Evolutionary conservation across 2,329 filamentous ascomycete genomes (phyloP), one percentile per base, ranked within the genome.

Genomic region (Paecilomyces sp.): DNA sequence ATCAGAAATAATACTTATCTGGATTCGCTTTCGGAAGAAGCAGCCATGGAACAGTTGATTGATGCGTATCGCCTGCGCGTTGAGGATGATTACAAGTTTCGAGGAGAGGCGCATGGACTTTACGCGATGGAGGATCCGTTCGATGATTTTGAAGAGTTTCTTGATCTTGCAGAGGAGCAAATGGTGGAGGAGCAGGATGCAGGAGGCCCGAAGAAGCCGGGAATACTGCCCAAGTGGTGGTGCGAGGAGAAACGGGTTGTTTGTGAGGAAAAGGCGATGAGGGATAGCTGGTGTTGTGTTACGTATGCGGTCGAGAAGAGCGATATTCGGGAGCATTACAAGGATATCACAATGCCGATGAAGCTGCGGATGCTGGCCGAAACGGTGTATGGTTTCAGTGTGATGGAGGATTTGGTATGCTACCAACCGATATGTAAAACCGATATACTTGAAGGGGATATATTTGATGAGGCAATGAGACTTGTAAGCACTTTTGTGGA

Each of bases 361-460:
- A 78, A 82, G 71, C 68, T 83, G 55, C 73, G 80, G 13, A 78
- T 83, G 75, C 68, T 82, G 22, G 76, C 70, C 3, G 78, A 82
- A 64, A 65, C 65, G 0, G 67, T 81, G 3, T 75, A 75, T 24
- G 72, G 74, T 55, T 53, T 53, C 51, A 30, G 28, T 53, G 51
- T n/a, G 22, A 25, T 53, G 5, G 22, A 4, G 18, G 28, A 53
- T 6, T 53, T 22, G 6, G 51, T 2, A 9, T 28, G 18, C 3
- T 52, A 52, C 15, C 18, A 52, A 9, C n/a, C 6, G 25, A 28
- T 28, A 6, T 28, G 6, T 6, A 22, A 8, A 9, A 0, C 8
- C n/a, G 6, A 24, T 13, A 1, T 28, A 18, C 6, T 24, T 22
- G 50, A 7, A 53, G 18, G 50, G 13, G 36, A 15, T 15, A 8